These are phyloP conservation scores for Leccinum longicurvipes DNA, from an alignment of 768 basidiomycete species.

Conservation along the genomic window DNA sequence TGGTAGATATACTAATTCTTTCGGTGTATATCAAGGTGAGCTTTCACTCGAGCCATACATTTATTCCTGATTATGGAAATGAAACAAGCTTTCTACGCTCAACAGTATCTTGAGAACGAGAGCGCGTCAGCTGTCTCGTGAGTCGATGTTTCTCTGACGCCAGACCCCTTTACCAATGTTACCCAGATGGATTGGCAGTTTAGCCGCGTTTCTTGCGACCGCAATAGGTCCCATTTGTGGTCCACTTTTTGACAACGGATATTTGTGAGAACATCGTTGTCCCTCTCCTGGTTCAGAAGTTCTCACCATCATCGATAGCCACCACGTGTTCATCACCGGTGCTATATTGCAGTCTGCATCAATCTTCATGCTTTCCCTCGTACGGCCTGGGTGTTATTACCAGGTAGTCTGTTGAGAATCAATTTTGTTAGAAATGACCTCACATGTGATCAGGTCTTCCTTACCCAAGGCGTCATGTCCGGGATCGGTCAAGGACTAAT, in stretches of 20 bases:
- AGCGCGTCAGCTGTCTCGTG: constrained; percentile 25
- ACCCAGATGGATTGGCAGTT: constrained; percentile 27
- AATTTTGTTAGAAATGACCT: neutral
- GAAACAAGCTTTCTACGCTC: constrained; percentile 20
- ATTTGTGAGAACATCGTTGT: constrained; percentile 20
- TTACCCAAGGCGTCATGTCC: constrained; percentile 41
- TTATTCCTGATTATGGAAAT: neutral
- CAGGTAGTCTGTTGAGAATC: constrained; percentile 22
- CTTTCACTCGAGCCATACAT: neutral
- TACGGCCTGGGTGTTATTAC: constrained; percentile 33
- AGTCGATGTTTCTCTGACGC: neutral
- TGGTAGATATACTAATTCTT: constrained; percentile 18
- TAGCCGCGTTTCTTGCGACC: constrained; percentile 15
- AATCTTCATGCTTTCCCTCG: constrained; percentile 39
- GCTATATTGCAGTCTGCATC: constrained; percentile 27
- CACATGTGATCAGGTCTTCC: constrained; percentile 32
- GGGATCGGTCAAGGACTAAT: constrained; percentile 44
- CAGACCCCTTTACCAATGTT: neutral
- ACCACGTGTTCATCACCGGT: constrained; percentile 18
- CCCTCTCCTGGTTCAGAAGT: neutral
- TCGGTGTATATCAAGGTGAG: constrained; percentile 30
- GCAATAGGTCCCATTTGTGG: constrained; percentile 24
- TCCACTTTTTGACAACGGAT: constrained; percentile 25
- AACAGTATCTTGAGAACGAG: constrained; percentile 19
- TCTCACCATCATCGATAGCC: neutral